Percentiles rank a stretch among this genome's conserved stretches.
These are phyloP conservation scores for Cicer judaicum DNA, from an alignment of 306 rosid species.

Conservation along the genomic window DNA sequence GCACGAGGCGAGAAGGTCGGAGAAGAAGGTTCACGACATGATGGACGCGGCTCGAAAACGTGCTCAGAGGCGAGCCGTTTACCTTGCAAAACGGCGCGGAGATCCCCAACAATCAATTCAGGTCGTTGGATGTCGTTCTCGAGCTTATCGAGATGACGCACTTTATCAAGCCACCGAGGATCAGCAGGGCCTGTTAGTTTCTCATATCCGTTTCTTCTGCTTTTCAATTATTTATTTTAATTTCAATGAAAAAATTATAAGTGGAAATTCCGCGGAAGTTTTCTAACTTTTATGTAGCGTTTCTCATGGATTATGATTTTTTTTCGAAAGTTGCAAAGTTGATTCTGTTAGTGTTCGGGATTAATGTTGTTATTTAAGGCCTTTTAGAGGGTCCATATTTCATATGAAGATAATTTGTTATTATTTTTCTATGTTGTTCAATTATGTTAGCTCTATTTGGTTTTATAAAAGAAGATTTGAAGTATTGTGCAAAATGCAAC, in stretches of 20 bases:
- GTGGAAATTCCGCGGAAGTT: not conserved
- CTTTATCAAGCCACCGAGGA: slow-evolving; percentile 94
- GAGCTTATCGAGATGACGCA: slow-evolving; percentile 86
- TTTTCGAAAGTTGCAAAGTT: not conserved
- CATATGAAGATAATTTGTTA: not conserved
- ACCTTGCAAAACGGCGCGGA: slow-evolving; percentile 92
- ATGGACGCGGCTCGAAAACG: slow-evolving; percentile 99
- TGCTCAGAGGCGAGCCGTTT: slow-evolving; percentile 93
- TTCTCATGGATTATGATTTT: not conserved
- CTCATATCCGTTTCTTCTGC: not conserved
- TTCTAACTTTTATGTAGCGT: not conserved
- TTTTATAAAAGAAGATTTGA: not conserved
- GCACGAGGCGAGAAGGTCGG: slow-evolving; percentile 98
- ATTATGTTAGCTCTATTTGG: not conserved
- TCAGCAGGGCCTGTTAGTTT: slow-evolving; percentile 93
- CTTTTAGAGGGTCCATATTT: not conserved
- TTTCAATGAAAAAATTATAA: not conserved
- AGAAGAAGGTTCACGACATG: slow-evolving; percentile 97
- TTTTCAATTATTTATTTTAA: not conserved
- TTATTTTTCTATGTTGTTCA: not conserved
- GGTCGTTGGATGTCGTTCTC: slow-evolving; percentile 73
- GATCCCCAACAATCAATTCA: slow-evolving; percentile 96
- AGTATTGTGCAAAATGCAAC: not conserved
- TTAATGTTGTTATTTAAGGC: not conserved
- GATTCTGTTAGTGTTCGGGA: not conserved